Evolutionary conservation across 2,329 filamentous ascomycete genomes (phyloP).

Genomic region (Fusarium euwallaceae): DNA sequence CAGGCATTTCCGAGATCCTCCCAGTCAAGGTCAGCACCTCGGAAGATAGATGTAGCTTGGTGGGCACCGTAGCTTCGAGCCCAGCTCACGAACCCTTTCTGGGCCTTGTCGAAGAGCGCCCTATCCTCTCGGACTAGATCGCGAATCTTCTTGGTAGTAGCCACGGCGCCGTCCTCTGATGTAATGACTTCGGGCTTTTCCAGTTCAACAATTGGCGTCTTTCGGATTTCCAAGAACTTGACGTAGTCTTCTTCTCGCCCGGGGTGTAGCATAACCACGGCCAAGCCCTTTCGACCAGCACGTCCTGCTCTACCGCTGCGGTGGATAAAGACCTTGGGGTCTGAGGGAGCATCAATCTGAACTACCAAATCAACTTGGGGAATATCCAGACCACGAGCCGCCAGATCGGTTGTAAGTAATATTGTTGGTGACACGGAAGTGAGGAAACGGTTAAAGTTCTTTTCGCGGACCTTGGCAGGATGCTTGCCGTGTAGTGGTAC

Average conservation of each 20-base stretch:
- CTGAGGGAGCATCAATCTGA: constrained; percentile 85
- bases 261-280: constrained; percentile 86
- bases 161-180: constrained; percentile 71
- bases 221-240: constrained; percentile 85
- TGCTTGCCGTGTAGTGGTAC: constrained; percentile 94
- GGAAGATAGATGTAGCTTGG: constrained; percentile 91
- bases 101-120: constrained; percentile 84
- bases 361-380: constrained; percentile 92
- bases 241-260: constrained; percentile 92
- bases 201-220: constrained; percentile 82
- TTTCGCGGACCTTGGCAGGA: constrained; percentile 85
- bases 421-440: constrained; percentile 81
- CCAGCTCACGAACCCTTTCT: constrained; percentile 94
- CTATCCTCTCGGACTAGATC: constrained; percentile 65
- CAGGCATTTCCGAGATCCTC: constrained; percentile 82
- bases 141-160: constrained; percentile 72
- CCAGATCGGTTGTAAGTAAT: constrained; percentile 92
- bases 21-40: constrained; percentile 87
- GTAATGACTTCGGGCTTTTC: constrained; percentile 67
- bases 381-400: constrained; percentile 91
- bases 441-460: constrained; percentile 87
- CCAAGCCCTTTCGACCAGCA: constrained; percentile 87
- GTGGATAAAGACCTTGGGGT: constrained; percentile 96
- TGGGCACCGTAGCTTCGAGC: constrained; percentile 93
- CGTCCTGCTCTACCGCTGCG: constrained; percentile 90